Conservation (phyloP, 2,329 filamentous ascomycete genomes). For the Didymellaceae sp. region DNA sequence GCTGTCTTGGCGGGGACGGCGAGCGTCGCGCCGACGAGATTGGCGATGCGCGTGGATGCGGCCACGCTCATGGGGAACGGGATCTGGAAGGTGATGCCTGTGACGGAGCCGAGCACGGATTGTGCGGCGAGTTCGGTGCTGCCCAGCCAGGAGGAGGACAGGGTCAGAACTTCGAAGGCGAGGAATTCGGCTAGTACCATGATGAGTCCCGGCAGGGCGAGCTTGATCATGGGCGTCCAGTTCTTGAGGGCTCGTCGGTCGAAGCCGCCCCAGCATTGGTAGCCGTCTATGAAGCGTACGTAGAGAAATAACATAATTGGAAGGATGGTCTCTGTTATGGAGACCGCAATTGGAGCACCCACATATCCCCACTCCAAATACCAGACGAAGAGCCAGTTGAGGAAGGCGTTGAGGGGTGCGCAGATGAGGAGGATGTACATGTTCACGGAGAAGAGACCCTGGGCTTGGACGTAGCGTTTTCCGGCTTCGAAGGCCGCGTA, state of each 20-base stretch:
- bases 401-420: conserved; percentile 77
- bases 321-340: conserved; percentile 76
- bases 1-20: conserved; percentile 80
- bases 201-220: conserved; percentile 86
- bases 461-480: conserved; percentile 88
- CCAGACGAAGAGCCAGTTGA: conserved; percentile 86
- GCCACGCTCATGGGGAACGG: conserved; percentile 92
- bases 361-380: conserved; percentile 63
- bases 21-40: conserved; percentile 86
- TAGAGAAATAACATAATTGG: conserved; percentile 76
- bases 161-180: conserved; percentile 88
- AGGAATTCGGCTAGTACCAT: conserved; percentile 96
- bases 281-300: conserved; percentile 72
- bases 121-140: conserved; percentile 85
- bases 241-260: conserved; percentile 72
- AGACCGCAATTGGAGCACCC: conserved; percentile 80
- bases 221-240: conserved; percentile 83
- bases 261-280: conserved; percentile 82
- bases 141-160: conserved; percentile 81
- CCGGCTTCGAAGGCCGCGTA: conserved; percentile 78
- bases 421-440: conserved; percentile 84
- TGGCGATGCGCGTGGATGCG: conserved; percentile 85
- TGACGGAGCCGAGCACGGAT: conserved; percentile 79
- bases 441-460: conserved; percentile 82
- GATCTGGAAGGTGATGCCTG: conserved; percentile 84